Evolutionary conservation across 805 yeast genomes (phyloP).

Genomic region (Hyphopichia homilentoma): DNA sequence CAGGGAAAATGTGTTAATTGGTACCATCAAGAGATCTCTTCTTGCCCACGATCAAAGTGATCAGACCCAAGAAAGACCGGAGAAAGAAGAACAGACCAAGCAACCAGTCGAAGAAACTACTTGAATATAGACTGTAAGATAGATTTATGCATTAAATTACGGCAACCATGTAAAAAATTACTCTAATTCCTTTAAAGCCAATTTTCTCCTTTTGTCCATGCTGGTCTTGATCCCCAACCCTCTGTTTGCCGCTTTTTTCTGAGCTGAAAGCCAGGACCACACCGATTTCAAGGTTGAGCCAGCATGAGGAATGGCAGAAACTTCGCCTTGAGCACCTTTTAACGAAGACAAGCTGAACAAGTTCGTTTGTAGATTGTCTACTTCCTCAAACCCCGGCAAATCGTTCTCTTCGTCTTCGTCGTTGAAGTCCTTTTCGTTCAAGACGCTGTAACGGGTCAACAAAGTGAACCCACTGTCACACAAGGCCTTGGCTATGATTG

Average conservation of each 20-base stretch:
- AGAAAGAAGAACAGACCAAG: no score
- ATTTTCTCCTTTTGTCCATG: slow-evolving; percentile 39
- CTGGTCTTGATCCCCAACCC: slow-evolving; percentile 16
- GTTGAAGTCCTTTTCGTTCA: slow-evolving; percentile 20
- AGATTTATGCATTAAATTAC: no score
- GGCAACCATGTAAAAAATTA: no score
- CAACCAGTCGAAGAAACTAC: no score
- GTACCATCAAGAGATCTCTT: slow-evolving; percentile 11
- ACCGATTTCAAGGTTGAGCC: slow-evolving; percentile 15
- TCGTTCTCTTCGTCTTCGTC: slow-evolving; percentile 18
- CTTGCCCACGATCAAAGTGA: slow-evolving; percentile 1
- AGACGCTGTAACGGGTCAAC: slow-evolving; percentile 14
- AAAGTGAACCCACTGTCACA: slow-evolving; percentile 17
- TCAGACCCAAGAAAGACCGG: no score
- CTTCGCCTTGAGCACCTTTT: slow-evolving; percentile 36
- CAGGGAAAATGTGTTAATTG: slow-evolving; percentile 27
- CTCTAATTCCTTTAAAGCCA: slow-evolving; percentile 39
- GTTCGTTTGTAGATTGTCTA: slow-evolving; percentile 29
- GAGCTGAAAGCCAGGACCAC: slow-evolving; percentile 22
- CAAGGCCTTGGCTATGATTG: slow-evolving; percentile 18
- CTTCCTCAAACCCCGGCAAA: slow-evolving; percentile 25
- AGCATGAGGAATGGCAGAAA: slow-evolving; percentile 27
- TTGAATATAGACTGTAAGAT: no score
- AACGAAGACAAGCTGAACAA: slow-evolving; percentile 38
- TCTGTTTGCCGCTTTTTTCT: slow-evolving; percentile 6